Base-by-base conservation (phyloP, 164 flowering plant species). In the Vitis cinerea region DNA sequence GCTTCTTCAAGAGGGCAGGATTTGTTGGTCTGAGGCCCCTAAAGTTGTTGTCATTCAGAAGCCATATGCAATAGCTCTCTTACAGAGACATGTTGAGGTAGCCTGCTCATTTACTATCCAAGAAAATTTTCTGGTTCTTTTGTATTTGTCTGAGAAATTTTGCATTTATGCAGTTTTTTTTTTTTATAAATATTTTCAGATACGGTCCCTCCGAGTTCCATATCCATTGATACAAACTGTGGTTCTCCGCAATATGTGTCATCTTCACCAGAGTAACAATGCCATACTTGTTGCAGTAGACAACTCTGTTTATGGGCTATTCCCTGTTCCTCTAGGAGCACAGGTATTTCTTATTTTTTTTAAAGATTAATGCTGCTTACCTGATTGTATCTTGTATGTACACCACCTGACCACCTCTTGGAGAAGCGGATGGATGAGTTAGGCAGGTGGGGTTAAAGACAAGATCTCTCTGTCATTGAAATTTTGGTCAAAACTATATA, bases 21-120 rank as follows among this genome's bases (percentile, higher is more conserved):
- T 96, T 72, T 89, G 92, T 78, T 96, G 98, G 99, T 93, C 98
- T 51, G 99, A 96, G 83, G 92, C 97, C 53, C 98, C 98, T 37
- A 52, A 82, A 30, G 80, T 75, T 70, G 85, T 96, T 76, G 82
- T 87, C 59, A 90, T 93, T 69, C 93, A 90, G 75, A 84, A 80
- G 73, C 97, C 97, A 19, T 92, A 90, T 85, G 97, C 89, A 53
- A 81, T 96, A 64, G 99, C 86, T 81, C 82, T 86, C 61, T 81
- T 96, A 65, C 94, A 95, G 64, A 89, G 98, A 79, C 88, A 89
- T 79, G 74, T 96, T 72, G 98, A 93, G 99, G 99, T 95, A 82
- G 50, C 54, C 29, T 57, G 27, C 52, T 9, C 30, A 50, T 65
- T 49, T 67, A 10, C 27, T 49, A 61, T 15, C 13, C 44, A 17